Evolutionary conservation across 2,329 filamentous ascomycete genomes (phyloP), one percentile per base, ranked within the genome.

Genomic region (Colletotrichum musicola): DNA sequence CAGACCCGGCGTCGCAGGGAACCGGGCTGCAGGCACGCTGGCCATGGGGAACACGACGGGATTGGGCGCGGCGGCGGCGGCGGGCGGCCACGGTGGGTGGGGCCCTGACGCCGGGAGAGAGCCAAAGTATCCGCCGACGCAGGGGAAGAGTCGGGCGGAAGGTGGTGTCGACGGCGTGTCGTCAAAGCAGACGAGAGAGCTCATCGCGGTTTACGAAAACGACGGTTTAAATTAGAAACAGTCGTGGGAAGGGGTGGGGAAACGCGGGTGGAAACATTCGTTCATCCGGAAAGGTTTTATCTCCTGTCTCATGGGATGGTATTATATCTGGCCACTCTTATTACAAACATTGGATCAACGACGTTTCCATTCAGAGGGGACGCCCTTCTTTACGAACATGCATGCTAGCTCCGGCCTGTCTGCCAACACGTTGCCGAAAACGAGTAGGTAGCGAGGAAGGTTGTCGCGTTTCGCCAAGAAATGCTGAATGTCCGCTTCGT

Each of bases 1-100:
- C 4, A 72, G 75, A 27, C 80, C 81, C 1, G 81, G 80, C 16
- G 81, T 84, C 4, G 82, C 75, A 42, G 78, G 75, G 60, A 81
- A 83, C 62, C 79, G 81, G 63, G 72, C 78, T 20, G 79, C 80
- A 4, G 80, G 81, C 6, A 78, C 72, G 5, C 60, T 79, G 5
- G 64, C 72, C 18, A 60, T 73, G 27, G 81, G 81, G 2, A 56
- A 72, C 3, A 67, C 75, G 1, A 71, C 75, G 14, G 77, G 81
- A 1, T 65, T 81, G 2, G 77, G 69, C 1, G 77, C 79, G 4
- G 42, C 72, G 35, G 75, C 73, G 0, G 74, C 75, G 10, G 77
- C 72, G 0, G 76, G 71, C 1, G 79, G 79, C 1, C 69, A 64
- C 35, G 79, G 80, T 2, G 79, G 80, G 4, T 81, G 79, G 80